Evolutionary conservation across 1,139 yeast genomes (phyloP).

Genomic region (Pichia sp.): DNA sequence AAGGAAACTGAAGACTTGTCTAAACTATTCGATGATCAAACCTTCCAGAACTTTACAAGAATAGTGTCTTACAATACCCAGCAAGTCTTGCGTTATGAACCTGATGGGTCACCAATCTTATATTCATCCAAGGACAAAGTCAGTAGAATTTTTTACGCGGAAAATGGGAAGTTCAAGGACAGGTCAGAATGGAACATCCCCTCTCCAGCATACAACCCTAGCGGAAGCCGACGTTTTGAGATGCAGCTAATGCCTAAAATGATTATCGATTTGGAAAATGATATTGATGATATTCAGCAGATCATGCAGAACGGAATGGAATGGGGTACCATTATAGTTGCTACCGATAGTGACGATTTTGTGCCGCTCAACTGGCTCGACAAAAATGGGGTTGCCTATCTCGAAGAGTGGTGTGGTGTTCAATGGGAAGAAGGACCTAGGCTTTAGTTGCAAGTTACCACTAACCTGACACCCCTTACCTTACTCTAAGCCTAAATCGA

Average conservation of each 20-base stretch:
- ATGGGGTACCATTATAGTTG: conserved; percentile 92
- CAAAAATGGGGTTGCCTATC: conserved; percentile 68
- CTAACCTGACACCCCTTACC: too few species aligned
- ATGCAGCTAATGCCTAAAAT: conserved; percentile 93
- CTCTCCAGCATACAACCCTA: conserved; percentile 56
- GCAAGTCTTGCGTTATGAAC: conserved; percentile 80
- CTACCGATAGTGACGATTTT: conserved; percentile 72
- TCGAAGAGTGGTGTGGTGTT: conserved; percentile 88
- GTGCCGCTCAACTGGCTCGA: conserved; percentile 49
- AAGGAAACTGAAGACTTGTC: conserved; percentile 39
- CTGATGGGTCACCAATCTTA: conserved; percentile 68
- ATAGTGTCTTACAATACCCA: conserved; percentile 74
- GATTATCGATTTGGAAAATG: conserved; percentile 71
- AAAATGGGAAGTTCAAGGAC: conserved; percentile 28
- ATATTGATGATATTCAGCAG: conserved; percentile 27
- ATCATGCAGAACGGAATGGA: conserved; percentile 73
- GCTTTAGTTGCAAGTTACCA: too few species aligned
- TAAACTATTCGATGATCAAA: conserved; percentile 63
- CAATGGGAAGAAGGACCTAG: conserved; percentile 78
- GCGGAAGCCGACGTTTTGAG: conserved; percentile 65
- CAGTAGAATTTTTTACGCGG: conserved; percentile 39
- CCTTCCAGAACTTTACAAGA: conserved; percentile 73
- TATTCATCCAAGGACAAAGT: conserved; percentile 62
- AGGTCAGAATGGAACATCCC: conserved; percentile 38
- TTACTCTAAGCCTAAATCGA: too few species aligned